These are phyloP conservation scores for Adansonia madagascariensis DNA, from an alignment of 441 rosid species.

Conservation along the genomic window DNA sequence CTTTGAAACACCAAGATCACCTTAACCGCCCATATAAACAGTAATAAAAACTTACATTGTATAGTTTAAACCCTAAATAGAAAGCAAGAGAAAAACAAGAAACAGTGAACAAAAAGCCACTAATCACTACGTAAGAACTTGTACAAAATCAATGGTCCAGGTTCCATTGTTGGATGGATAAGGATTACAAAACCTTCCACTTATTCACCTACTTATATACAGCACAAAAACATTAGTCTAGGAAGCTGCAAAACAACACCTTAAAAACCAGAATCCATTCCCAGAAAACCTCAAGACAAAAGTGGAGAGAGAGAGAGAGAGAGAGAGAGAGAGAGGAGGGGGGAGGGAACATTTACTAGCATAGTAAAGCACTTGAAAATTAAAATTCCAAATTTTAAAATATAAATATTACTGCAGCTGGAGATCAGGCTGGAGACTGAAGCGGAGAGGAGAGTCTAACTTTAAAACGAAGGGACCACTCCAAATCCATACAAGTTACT, in stretches of 20 bases:
- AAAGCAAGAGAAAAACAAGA: not conserved
- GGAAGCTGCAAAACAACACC: not conserved
- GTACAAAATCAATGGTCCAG: constrained; percentile 12
- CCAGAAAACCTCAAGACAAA: not conserved
- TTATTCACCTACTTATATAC: constrained; percentile 2
- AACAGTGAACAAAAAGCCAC: not conserved
- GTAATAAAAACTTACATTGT: not conserved
- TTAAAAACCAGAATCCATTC: not conserved
- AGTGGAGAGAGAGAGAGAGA: not conserved
- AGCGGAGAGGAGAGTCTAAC: not conserved
- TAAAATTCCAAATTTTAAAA: not conserved
- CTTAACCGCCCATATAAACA: not conserved
- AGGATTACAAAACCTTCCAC: not conserved
- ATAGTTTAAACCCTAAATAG: not conserved
- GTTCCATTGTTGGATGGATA: not conserved
- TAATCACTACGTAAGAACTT: not conserved
- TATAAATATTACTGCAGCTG: not conserved
- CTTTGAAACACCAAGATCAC: not conserved
- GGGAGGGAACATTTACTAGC: not conserved
- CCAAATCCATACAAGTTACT: constrained; percentile 59
- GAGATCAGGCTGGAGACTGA: not conserved
- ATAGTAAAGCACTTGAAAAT: not conserved
- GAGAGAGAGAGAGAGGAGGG: no score
- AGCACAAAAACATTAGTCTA: not conserved
- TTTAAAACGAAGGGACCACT: constrained; percentile 77